Evolutionary conservation across 2,329 filamentous ascomycete species (phyloP), one percentile per base, ranked within the genome.

Genomic region (Parastagonospora nodorum): DNA sequence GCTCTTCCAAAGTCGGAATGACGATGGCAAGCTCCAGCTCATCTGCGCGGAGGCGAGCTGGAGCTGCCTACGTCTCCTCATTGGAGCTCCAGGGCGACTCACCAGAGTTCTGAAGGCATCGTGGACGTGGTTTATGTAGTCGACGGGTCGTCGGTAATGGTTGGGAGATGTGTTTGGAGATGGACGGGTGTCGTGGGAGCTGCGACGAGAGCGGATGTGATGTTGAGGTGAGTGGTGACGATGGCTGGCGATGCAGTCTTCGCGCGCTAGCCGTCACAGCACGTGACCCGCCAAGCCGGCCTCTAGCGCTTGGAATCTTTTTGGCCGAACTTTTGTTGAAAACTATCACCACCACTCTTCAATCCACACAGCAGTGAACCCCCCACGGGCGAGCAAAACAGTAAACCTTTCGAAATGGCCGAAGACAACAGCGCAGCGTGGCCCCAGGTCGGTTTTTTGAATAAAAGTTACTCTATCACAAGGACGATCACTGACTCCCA

Each of bases 71-170:
- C 47, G 56, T 54, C 53, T 50, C 45, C 42, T 60, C 58, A 54
- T 49, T 54, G 60, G 63, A 71, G 66, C 66, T 67, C 59, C 61
- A 58, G 53, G 51, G 35, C 55, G 74, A 85, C 88, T 80, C 84
- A 94, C 90, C 90, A 94, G 76, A 88, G 84, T 82, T 92, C 89
- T 71, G 88, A 81, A 75, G 86, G 78, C 89, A 94, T 93, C 72
- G 79, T 88, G 81, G 68, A 64, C 61, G 67, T 57, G 53, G 41
- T 63, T 32, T 61, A 55, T 47, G 53, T 43, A 42, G 39, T 63
- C 51, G 57, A 61, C 45, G 42, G 50, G 39, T 46, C 50, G 56
- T 63, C 57, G 55, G 47, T 56, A 60, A 57, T 39, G 53, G 42
- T 27, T 48, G 57, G 36, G 50, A 55, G 62, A 65, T 66, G 55